Conservation (phyloP, 225 moss, liverwort and hornwort species). For the Straminergon stramineum region DNA sequence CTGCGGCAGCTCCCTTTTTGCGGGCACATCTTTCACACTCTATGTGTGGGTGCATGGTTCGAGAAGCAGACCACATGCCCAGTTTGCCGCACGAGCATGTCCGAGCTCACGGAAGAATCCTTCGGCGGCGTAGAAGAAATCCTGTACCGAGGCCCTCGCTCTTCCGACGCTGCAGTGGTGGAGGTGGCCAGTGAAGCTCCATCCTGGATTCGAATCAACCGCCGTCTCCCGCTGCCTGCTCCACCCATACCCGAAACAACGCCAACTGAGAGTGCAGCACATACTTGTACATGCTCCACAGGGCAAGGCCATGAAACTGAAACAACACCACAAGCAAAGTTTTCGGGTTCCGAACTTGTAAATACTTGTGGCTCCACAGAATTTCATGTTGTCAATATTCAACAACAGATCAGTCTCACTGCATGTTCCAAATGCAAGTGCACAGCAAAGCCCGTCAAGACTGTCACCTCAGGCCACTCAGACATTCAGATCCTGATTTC, state of each 20-base stretch:
- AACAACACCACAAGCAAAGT: background rate
- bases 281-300: background rate
- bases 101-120: conserved; percentile 30
- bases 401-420: background rate
- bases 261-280: background rate
- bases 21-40: conserved; percentile 48
- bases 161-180: conserved; percentile 4
- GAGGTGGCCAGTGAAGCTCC: conserved; percentile 10
- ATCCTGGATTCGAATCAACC: conserved; percentile 31
- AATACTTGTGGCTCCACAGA: background rate
- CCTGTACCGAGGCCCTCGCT: conserved; percentile 13
- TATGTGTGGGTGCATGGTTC: conserved; percentile 49
- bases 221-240: conserved; percentile 22
- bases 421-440: conserved; percentile 1
- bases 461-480: background rate
- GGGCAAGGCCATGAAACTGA: background rate
- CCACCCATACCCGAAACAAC: conserved; percentile 3
- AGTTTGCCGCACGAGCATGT: conserved; percentile 51
- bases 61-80: conserved; percentile 57
- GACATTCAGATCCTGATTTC: conserved; percentile 1
- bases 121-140: conserved; percentile 13
- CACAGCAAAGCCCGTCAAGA: background rate
- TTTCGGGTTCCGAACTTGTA: background rate
- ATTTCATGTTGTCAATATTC: conserved; percentile 26
- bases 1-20: conserved; percentile 51